Percentiles rank a stretch among this genome's conserved stretches.
Evolutionary conservation across 2,329 filamentous ascomycete species (phyloP).

Genomic region (Apiospora koreana): DNA sequence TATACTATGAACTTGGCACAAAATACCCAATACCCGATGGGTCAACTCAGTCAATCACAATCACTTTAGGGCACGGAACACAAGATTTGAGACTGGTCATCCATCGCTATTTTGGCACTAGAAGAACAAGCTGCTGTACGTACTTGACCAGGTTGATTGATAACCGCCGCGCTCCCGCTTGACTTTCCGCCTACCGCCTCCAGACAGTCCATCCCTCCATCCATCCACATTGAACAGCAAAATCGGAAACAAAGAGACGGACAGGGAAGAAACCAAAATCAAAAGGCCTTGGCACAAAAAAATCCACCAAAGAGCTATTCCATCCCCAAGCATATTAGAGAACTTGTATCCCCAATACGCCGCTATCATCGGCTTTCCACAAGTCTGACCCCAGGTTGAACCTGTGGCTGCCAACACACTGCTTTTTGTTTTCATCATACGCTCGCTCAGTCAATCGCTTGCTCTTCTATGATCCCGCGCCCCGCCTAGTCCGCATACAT

Average conservation of each 20-base stretch:
- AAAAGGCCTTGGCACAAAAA: constrained; percentile 1
- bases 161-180: neutral
- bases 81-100: neutral
- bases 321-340: constrained; percentile 3
- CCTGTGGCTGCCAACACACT: neutral
- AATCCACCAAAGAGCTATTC: constrained; percentile 8
- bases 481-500: neutral
- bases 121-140: neutral
- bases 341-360: neutral
- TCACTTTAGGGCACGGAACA: neutral
- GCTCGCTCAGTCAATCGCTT: constrained; percentile 11
- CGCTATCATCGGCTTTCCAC: neutral
- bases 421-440: neutral
- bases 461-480: constrained; percentile 9
- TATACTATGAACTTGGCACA: neutral
- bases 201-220: neutral
- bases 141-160: constrained; percentile 2
- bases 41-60: neutral
- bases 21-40: neutral
- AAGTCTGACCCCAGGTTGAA: neutral
- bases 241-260: constrained; percentile 5
- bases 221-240: neutral
- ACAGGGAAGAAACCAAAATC: constrained; percentile 10
- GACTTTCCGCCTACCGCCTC: neutral
- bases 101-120: neutral